Base-by-base conservation (phyloP, 495 filamentous ascomycete species). In the Halenospora varia region DNA sequence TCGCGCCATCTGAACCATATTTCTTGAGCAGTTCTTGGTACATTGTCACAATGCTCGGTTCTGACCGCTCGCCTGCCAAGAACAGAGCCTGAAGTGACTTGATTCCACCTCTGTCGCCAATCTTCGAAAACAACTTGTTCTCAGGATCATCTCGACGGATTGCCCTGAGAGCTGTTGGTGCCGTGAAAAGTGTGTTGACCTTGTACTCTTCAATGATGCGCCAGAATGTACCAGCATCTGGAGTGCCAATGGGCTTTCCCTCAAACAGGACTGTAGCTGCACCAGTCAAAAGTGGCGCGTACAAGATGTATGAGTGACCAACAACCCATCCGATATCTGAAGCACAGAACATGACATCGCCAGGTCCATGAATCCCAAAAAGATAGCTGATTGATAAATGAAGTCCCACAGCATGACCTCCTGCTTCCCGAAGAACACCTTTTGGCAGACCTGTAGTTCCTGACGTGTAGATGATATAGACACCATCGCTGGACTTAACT, bases 391-490 rank as follows among this genome's bases (percentile, higher is more conserved):
- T 88, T 3, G 87, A 88, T 17, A 95, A 74, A 50, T 88, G 82
- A 46, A 97, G 73, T 0, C 92, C 92, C 0, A 96, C 92, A 2
- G 90, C 90, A 68, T 96, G 90, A 2, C 92, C 92, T 6, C 87
- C 92, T 18, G 88, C 88, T 69, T 91, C 82, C 35, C 92, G 79
- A 2, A 96, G 71, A 0, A 97, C 91, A 11, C 92, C 92, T 75
- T 97, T 97, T 0, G 92, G 92, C 0, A 87, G 71, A 1, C 92
- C 91, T 1, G 91, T 96, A 2, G 92, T 96, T 17, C 90, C 89
- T 41, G 67, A 72, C 1, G 92, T 96, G 65, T 96, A 96, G 49
- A 97, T 96, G 59, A 96, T 89, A 71, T 97, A 97, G 18, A 96
- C 68, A 2, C 78, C 83, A 61, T 96, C 91, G 8, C 78, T 82